Evolutionary conservation across 2,329 filamentous ascomycete genomes (phyloP).

Genomic region (Xylariales sp.): DNA sequence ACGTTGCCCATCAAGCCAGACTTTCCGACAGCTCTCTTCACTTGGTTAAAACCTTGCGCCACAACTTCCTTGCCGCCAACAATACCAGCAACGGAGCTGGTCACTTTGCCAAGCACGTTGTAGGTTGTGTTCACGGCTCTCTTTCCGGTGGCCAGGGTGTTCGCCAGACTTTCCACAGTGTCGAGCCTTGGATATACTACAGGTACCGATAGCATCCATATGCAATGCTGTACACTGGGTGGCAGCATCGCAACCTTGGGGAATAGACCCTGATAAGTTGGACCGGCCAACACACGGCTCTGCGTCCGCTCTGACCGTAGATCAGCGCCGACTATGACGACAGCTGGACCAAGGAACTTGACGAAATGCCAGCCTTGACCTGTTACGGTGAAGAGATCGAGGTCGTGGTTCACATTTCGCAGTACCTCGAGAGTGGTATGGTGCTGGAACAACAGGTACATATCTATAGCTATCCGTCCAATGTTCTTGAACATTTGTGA

Average conservation of each 20-base stretch:
- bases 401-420: slow-evolving; percentile 80
- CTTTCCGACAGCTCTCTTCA: slow-evolving; percentile 96
- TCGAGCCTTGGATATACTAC: slow-evolving; percentile 88
- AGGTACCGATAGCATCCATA: slow-evolving; percentile 93
- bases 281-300: slow-evolving; percentile 87
- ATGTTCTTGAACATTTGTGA: slow-evolving; percentile 99
- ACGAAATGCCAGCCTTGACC: slow-evolving; percentile 99
- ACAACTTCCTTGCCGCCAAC: slow-evolving; percentile 94
- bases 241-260: slow-evolving; percentile 90
- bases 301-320: slow-evolving; percentile 88
- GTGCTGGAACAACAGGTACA: slow-evolving; percentile 98
- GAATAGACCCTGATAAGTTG: slow-evolving; percentile 95
- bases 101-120: slow-evolving; percentile 92
- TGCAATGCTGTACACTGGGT: slow-evolving; percentile 89
- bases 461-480: slow-evolving; percentile 88
- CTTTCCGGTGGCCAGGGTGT: slow-evolving; percentile 90
- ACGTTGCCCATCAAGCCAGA: slow-evolving; percentile 93
- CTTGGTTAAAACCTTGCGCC: slow-evolving; percentile 84
- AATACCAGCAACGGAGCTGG: slow-evolving; percentile 89
- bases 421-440: slow-evolving; percentile 94
- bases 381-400: slow-evolving; percentile 92
- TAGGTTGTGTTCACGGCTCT: slow-evolving; percentile 95
- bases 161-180: slow-evolving; percentile 83
- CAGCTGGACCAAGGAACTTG: slow-evolving; percentile 88
- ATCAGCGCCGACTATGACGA: slow-evolving; percentile 86